Evolutionary conservation across 495 filamentous ascomycete species (phyloP).

Genomic region (Ramalina intermedia): DNA sequence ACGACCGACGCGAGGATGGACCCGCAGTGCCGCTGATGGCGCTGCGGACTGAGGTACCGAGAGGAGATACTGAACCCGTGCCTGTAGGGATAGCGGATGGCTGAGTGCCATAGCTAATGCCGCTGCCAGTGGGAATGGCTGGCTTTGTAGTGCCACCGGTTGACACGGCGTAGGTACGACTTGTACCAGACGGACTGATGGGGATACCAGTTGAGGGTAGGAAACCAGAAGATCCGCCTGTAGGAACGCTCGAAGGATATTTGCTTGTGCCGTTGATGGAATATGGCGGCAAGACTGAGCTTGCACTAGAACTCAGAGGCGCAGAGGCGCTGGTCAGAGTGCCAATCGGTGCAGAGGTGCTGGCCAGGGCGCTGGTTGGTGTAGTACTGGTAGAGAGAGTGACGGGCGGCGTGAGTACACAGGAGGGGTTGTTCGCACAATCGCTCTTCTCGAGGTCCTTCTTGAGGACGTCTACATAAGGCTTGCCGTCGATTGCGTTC

Average conservation of each 20-base stretch:
- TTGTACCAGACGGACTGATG: neutral
- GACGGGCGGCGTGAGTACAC: slow-evolving; percentile 16
- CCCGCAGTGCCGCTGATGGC: neutral
- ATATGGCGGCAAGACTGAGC: too few relatives aligned
- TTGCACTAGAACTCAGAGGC: neutral
- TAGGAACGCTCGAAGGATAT: neutral
- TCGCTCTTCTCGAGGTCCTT: slow-evolving; percentile 24
- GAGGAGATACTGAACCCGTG: neutral
- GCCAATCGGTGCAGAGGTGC: slow-evolving; percentile 11
- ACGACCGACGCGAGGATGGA: neutral
- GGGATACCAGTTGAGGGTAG: neutral
- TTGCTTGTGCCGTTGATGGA: neutral
- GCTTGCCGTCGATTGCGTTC: slow-evolving; percentile 30
- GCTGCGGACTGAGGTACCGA: neutral
- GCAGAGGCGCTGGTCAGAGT: slow-evolving; percentile 7
- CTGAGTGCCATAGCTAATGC: neutral
- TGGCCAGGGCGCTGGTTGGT: slow-evolving; percentile 9
- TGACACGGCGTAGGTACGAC: neutral
- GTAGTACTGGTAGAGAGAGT: slow-evolving; percentile 5
- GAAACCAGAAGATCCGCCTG: neutral
- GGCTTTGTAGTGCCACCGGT: neutral
- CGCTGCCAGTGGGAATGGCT: neutral
- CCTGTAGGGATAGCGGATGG: neutral
- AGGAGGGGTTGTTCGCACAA: neutral
- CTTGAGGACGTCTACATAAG: slow-evolving; percentile 31